Evolutionary conservation across 2,329 filamentous ascomycete species (phyloP).

Genomic region (Delphinella strobiligena): DNA sequence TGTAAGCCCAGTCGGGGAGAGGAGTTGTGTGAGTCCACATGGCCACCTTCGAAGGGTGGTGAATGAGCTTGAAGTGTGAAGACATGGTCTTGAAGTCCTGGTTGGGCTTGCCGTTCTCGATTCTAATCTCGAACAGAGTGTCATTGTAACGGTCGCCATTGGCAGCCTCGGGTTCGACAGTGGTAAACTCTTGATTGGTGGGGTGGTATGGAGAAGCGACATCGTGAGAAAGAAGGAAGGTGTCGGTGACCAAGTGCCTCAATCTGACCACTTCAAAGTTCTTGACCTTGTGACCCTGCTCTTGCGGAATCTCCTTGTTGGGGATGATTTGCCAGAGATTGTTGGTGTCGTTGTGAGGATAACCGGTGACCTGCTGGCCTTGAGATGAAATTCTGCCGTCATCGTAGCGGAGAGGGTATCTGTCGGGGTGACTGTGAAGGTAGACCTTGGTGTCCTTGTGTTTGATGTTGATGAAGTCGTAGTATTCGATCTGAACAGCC

Average conservation of each 20-base stretch:
- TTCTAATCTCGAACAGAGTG: conserved; percentile 81
- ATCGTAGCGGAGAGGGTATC: conserved; percentile 88
- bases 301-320: conserved; percentile 37
- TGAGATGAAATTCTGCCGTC: conserved; percentile 96
- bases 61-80: conserved; percentile 90
- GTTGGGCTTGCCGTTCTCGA: conserved; percentile 70
- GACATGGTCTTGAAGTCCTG: conserved; percentile 85
- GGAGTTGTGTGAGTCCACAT: conserved; percentile 98
- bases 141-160: conserved; percentile 68
- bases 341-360: conserved; percentile 97
- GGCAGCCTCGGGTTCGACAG: conserved; percentile 60
- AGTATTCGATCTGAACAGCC: conserved; percentile 77
- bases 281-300: conserved; percentile 53
- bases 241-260: conserved; percentile 75
- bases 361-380: conserved; percentile 92
- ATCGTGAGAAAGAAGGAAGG: conserved; percentile 81
- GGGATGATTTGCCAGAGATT: conserved; percentile 96
- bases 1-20: conserved; percentile 93
- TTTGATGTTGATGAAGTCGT: conserved; percentile 71
- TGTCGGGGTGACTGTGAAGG: conserved; percentile 83
- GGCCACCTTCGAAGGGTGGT: conserved; percentile 87
- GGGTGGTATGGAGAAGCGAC: conserved; percentile 93
- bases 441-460: conserved; percentile 98
- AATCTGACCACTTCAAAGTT: conserved; percentile 81
- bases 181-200: conserved; percentile 98